Evolutionary conservation across 345 rosid genomes (phyloP).

Genomic region (Lepidium aucheri): DNA sequence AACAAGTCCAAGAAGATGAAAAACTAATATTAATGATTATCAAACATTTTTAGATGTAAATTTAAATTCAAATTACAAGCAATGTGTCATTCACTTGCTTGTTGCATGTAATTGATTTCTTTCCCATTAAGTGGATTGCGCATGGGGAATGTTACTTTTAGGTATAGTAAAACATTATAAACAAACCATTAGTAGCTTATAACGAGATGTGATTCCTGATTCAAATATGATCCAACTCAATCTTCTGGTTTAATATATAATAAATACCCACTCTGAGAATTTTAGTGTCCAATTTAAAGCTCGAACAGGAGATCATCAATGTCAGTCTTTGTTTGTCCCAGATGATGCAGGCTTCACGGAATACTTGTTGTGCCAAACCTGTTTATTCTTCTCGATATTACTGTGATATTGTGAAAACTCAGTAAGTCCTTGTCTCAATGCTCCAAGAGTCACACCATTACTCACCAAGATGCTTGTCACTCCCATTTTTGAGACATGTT

Average conservation of each 20-base stretch:
- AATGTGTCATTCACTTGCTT: background rate
- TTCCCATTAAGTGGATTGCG: background rate
- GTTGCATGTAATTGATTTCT: background rate
- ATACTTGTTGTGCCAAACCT: slow-evolving; percentile 54
- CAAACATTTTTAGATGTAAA: no score
- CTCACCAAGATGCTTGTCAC: slow-evolving; percentile 58
- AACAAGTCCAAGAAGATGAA: no score
- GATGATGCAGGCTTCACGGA: slow-evolving; percentile 47
- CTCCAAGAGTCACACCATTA: slow-evolving; percentile 69
- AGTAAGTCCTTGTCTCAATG: slow-evolving; percentile 64
- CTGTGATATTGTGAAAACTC: slow-evolving; percentile 46
- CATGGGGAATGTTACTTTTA: no score
- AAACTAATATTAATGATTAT: no score
- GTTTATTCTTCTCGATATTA: slow-evolving; percentile 50
- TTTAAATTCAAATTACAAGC: background rate
- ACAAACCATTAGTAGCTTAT: background rate
- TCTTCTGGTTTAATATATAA: background rate
- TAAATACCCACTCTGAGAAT: background rate
- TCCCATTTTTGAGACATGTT: slow-evolving; percentile 77
- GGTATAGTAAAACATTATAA: background rate
- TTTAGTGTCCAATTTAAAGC: background rate
- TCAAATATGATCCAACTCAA: background rate
- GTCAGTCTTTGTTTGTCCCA: slow-evolving; percentile 6
- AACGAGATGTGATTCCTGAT: background rate
- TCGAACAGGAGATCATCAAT: background rate